phyloP scores from a whole-genome alignment of 306 rosid species.

The Gynostemma pentaphyllum region DNA sequence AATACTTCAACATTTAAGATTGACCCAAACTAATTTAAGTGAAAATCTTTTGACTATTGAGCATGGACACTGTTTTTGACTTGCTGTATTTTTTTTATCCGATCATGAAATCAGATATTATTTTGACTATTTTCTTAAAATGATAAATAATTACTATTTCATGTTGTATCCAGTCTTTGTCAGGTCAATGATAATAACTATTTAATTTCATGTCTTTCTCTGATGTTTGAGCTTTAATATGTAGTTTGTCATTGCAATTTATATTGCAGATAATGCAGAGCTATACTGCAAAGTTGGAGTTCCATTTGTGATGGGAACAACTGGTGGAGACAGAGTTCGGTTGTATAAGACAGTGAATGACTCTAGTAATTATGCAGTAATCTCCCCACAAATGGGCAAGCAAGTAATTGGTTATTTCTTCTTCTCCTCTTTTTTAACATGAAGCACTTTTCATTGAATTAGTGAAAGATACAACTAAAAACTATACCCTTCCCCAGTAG shows the following conservation, averaged over 20 bases:
- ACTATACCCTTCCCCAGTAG: too few relatives aligned
- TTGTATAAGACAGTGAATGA: constrained; percentile 62
- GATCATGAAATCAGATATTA: neutral
- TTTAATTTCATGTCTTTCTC: neutral
- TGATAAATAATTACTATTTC: too few relatives aligned
- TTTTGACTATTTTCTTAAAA: neutral
- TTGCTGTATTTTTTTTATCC: neutral
- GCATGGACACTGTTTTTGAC: neutral
- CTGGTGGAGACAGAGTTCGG: constrained; percentile 76
- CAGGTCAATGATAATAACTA: neutral
- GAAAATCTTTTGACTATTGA: neutral
- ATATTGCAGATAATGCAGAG: constrained; percentile 57
- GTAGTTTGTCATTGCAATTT: neutral
- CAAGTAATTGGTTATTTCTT: constrained; percentile 31
- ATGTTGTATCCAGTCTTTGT: neutral
- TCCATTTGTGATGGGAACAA: constrained; percentile 95
- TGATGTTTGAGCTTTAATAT: neutral
- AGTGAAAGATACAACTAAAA: too few relatives aligned
- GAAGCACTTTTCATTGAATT: too few relatives aligned
- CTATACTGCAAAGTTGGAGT: constrained; percentile 73
- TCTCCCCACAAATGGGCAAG: constrained; percentile 97
- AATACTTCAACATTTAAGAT: neutral
- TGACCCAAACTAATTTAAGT: neutral
- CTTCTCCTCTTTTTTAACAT: too few relatives aligned
- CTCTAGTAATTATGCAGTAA: constrained; percentile 63